These are phyloP conservation scores for Fistulifera pelliculosa DNA, from an alignment of 108 stramenopile genomes.

Conservation along the genomic window DNA sequence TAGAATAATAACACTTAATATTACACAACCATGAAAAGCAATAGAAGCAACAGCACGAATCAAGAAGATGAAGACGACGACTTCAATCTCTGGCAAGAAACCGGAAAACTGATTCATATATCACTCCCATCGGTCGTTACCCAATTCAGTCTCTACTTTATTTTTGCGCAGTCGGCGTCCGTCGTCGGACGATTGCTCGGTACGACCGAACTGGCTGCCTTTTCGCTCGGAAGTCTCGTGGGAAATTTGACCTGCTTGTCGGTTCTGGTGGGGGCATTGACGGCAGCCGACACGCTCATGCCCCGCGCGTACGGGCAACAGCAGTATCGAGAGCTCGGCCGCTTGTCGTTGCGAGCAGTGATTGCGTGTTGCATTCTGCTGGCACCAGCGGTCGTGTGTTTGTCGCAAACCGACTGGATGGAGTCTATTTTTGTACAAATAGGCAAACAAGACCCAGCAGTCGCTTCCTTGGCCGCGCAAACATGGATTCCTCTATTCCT, in stretches of 20 bases:
- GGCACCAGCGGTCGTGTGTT: constrained; percentile 19
- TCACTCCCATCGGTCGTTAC: constrained; percentile 26
- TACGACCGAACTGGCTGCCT: constrained; percentile 33
- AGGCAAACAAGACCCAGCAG: constrained; percentile 27
- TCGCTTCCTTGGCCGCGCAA: constrained; percentile 18
- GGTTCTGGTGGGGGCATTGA: constrained; percentile 32
- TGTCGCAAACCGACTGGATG: constrained; percentile 9
- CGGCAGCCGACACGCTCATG: constrained; percentile 37
- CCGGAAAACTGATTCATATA: constrained; percentile 22
- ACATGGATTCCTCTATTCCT: constrained; percentile 38
- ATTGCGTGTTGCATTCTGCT: constrained; percentile 21
- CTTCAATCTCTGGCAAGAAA: constrained; percentile 26
- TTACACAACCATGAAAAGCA: no score
- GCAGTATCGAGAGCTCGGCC: constrained; percentile 29
- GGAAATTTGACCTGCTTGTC: constrained; percentile 43
- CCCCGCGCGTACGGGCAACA: constrained; percentile 30
- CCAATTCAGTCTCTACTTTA: constrained; percentile 28
- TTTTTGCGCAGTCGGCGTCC: constrained; percentile 37
- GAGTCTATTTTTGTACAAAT: constrained; percentile 22
- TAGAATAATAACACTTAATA: no score
- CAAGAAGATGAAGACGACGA: not conserved
- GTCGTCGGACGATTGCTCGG: constrained; percentile 31
- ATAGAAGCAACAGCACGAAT: no score
- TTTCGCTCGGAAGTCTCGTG: constrained; percentile 35
- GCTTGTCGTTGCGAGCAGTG: constrained; percentile 29